phyloP scores from a whole-genome alignment of 1,284 basidiomycete species.

The Trametes sp. region DNA sequence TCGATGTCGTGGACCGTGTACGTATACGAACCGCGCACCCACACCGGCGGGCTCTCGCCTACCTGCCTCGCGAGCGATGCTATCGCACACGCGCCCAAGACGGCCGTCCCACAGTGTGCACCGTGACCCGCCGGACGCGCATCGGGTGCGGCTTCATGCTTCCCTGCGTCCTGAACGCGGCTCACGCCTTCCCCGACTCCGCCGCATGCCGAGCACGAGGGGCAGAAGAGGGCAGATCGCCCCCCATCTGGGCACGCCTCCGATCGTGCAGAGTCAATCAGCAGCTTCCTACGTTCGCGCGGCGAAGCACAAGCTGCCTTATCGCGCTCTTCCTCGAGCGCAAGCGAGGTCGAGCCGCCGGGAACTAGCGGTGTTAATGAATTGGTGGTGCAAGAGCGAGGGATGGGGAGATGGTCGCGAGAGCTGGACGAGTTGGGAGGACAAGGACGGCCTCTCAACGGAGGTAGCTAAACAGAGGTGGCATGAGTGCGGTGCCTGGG shows the following conservation, averaged over 20 bases:
- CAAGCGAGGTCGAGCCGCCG: background rate
- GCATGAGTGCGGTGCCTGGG: conserved; percentile 12
- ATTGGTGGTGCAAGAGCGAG: background rate
- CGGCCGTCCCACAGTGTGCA: conserved; percentile 12
- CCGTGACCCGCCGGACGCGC: conserved; percentile 10
- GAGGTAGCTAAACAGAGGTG: background rate
- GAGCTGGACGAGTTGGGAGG: background rate
- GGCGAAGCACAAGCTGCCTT: background rate
- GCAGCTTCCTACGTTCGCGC: conserved; percentile 12
- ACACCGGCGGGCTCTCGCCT: background rate
- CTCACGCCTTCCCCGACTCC: background rate
- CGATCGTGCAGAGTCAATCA: conserved; percentile 22
- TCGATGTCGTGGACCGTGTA: conserved; percentile 1
- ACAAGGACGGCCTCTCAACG: conserved; percentile 6
- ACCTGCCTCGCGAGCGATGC: background rate
- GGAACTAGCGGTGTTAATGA: background rate
- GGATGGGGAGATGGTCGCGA: background rate
- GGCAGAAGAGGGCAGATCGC: conserved; percentile 10
- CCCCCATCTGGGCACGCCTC: conserved; percentile 7
- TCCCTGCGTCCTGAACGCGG: conserved; percentile 7
- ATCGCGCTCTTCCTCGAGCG: background rate
- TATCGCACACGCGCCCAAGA: conserved; percentile 5
- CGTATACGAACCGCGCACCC: background rate
- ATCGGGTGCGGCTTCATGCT: background rate
- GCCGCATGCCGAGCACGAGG: background rate